A percentile compares a stretch with the other conserved stretches of the same genome.
These are phyloP conservation scores for Uronychia binucleata DNA, from an alignment of 73 alveolate genomes.

Conservation along the genomic window DNA sequence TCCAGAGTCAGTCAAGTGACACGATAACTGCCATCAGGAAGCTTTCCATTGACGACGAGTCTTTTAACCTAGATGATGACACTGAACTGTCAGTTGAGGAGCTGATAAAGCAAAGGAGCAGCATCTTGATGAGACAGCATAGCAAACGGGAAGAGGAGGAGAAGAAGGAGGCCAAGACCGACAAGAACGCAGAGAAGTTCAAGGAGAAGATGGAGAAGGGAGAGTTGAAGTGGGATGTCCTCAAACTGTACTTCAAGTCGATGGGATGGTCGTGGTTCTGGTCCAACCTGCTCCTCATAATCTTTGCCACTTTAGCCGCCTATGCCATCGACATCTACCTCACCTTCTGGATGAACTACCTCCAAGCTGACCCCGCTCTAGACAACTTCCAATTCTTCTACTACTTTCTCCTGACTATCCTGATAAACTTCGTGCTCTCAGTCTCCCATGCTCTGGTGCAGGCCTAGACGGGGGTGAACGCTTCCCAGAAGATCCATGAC, in stretches of 20 bases:
- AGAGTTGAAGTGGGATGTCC: not conserved
- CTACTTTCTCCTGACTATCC: not conserved
- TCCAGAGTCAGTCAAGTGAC: not conserved
- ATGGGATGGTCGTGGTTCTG: not conserved
- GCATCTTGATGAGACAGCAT: too few species aligned
- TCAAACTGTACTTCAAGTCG: not conserved
- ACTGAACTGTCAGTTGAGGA: not conserved
- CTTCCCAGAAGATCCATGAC: not conserved
- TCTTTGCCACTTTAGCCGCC: not conserved
- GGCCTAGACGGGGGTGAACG: not conserved
- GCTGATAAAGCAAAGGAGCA: not conserved
- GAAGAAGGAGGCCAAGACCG: not conserved
- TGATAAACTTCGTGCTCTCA: not conserved
- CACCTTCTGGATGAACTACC: not conserved
- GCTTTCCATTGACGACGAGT: not conserved
- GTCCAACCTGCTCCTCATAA: not conserved
- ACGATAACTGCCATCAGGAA: not conserved
- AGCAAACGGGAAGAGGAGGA: too few species aligned
- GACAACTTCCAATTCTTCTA: not conserved
- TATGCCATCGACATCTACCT: not conserved
- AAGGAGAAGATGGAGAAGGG: conserved; percentile 8
- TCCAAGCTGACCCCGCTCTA: not conserved
- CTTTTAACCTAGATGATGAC: not conserved
- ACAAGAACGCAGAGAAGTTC: not conserved
- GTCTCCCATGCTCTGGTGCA: not conserved